phyloP scores from a whole-genome alignment of 306 rosid species.

The Medicago ruthenica region DNA sequence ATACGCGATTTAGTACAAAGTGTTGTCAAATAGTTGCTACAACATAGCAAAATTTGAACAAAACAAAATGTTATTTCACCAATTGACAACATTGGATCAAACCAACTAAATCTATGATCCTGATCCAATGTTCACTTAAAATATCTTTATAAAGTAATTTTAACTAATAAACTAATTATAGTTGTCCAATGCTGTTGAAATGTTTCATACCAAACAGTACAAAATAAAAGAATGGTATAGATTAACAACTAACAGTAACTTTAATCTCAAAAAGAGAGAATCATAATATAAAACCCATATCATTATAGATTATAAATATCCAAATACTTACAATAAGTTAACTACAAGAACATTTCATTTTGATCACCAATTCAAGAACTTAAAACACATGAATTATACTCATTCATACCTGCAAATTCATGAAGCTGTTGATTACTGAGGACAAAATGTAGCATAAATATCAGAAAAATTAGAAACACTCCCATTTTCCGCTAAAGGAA shows the following conservation, averaged over 20 bases:
- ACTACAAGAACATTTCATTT: not conserved
- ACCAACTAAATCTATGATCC: constrained; percentile 16
- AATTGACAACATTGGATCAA: not conserved
- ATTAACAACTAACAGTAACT: not conserved
- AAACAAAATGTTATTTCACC: not conserved
- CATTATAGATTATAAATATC: constrained; percentile 24
- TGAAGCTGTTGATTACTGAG: constrained; percentile 48
- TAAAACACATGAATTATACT: constrained; percentile 39
- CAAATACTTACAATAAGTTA: constrained; percentile 1
- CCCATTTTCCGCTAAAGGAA: constrained; percentile 57
- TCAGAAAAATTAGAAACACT: constrained; percentile 50
- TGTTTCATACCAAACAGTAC: constrained; percentile 6
- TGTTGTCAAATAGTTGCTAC: not conserved
- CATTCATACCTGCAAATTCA: constrained; percentile 79
- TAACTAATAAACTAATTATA: not conserved
- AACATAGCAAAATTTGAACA: not conserved
- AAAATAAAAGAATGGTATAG: not conserved
- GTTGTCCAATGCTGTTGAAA: constrained; percentile 21
- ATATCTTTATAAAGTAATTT: not conserved
- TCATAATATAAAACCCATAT: not conserved
- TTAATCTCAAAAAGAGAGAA: not conserved
- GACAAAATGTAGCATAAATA: constrained; percentile 58
- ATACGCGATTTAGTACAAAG: not conserved
- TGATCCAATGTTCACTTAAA: constrained; percentile 13
- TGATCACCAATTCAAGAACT: constrained; percentile 20